A percentile compares a stretch with the other conserved stretches of the same genome.
Conservation (phyloP, 805 yeast genomes). For the Zygotorulaspora chibaensis region DNA sequence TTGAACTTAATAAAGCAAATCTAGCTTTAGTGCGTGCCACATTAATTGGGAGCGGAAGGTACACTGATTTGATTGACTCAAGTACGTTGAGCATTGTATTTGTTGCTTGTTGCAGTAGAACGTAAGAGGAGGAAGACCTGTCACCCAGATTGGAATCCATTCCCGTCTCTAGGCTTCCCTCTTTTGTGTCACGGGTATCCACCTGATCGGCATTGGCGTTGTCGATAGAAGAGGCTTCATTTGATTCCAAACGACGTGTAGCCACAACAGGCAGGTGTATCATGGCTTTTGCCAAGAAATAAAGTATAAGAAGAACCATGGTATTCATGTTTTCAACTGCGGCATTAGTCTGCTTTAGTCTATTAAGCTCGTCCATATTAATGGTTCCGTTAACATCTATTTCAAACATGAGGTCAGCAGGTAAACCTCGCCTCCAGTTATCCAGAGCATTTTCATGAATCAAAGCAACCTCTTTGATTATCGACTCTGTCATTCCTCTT, state of each 20-base stretch:
- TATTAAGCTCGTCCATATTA: slow-evolving; percentile 23
- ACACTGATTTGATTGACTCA: slow-evolving; percentile 39
- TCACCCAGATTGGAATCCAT: slow-evolving; percentile 10
- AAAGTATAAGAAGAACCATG: slow-evolving; percentile 51
- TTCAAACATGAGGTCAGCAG: slow-evolving; percentile 56
- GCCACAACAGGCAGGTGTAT: slow-evolving; percentile 63
- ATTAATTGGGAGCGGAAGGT: slow-evolving; percentile 62
- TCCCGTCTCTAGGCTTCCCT: not conserved
- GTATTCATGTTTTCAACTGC: slow-evolving; percentile 41
- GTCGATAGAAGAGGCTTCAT: slow-evolving; percentile 3
- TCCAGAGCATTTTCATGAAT: slow-evolving; percentile 66
- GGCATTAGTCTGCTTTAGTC: slow-evolving; percentile 21
- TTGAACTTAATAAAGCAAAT: slow-evolving; percentile 60
- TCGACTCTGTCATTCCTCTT: slow-evolving; percentile 40
- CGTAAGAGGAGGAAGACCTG: slow-evolving; percentile 51
- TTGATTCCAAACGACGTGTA: slow-evolving; percentile 33
- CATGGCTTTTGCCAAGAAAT: slow-evolving; percentile 58
- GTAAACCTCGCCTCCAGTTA: slow-evolving; percentile 71
- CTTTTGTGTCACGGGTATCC: slow-evolving; percentile 1
- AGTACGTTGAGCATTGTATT: slow-evolving; percentile 55
- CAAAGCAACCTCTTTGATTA: slow-evolving; percentile 27
- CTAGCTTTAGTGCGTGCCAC: slow-evolving; percentile 59
- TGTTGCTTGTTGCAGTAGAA: slow-evolving; percentile 65
- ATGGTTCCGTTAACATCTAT: slow-evolving; percentile 52
- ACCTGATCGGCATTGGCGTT: not conserved